Evolutionary conservation across 148 eudicot species (phyloP).

Genomic region (Diospyros lotus): DNA sequence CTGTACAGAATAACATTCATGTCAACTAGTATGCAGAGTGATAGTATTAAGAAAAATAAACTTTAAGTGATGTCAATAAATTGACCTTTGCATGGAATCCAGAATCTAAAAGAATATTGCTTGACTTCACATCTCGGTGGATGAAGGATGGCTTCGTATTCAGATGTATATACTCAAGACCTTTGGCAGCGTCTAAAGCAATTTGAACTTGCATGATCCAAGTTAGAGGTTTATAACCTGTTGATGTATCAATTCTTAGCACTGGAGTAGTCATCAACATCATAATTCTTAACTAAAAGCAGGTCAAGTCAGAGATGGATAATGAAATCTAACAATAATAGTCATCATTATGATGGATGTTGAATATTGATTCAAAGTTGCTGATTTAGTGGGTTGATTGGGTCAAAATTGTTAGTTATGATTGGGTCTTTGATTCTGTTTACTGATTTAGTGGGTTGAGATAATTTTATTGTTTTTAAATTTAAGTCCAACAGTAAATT

Average conservation of each 20-base stretch:
- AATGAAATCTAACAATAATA: neutral
- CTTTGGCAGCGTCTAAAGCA: conserved; percentile 17
- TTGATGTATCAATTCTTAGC: neutral
- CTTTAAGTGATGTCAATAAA: neutral
- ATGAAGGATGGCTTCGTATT: conserved; percentile 12
- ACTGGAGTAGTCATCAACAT: neutral
- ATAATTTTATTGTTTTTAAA: too few species aligned
- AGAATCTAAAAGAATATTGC: neutral
- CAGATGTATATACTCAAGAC: conserved; percentile 14
- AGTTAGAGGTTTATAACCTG: conserved; percentile 17
- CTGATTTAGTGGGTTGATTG: too few species aligned
- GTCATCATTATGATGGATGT: too few species aligned
- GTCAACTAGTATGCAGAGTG: too few species aligned
- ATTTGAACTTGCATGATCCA: conserved; percentile 15
- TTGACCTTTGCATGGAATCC: conserved; percentile 13
- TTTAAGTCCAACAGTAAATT: too few species aligned
- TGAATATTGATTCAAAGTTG: too few species aligned
- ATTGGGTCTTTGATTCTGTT: too few species aligned
- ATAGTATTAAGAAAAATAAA: neutral
- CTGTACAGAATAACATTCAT: too few species aligned
- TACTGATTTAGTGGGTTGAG: too few species aligned
- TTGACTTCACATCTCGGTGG: conserved; percentile 18
- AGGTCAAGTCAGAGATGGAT: neutral
- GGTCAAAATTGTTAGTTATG: too few species aligned
- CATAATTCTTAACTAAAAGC: neutral